phyloP scores from a whole-genome alignment of 208 protist genomes.

The Trypanosoma grayi region DNA sequence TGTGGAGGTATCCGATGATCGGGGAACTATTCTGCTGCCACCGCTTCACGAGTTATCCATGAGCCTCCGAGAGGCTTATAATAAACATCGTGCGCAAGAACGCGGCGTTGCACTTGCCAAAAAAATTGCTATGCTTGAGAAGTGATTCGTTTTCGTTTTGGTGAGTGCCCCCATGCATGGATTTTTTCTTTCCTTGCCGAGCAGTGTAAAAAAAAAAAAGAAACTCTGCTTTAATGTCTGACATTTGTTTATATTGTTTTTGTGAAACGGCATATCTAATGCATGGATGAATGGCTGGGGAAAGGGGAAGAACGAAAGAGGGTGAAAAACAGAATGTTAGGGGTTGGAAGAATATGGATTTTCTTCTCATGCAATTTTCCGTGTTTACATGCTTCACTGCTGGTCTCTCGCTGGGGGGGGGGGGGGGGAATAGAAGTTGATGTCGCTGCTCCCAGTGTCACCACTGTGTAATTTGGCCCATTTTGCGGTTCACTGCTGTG shows the following conservation, averaged over 20 bases:
- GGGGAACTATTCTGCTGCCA: slow-evolving; percentile 11
- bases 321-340: too few relatives aligned
- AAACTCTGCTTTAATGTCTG: not conserved
- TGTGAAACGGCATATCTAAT: slow-evolving; percentile 8
- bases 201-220: slow-evolving; percentile 2
- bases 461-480: not conserved
- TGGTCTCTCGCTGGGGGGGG: too few relatives aligned
- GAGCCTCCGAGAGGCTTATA: slow-evolving; percentile 17
- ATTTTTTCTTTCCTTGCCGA: slow-evolving; percentile 22
- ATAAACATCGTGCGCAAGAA: slow-evolving; percentile 5
- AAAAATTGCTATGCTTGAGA: not conserved
- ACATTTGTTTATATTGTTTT: too few relatives aligned
- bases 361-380: too few relatives aligned
- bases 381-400: too few relatives aligned
- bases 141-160: not conserved
- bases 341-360: slow-evolving; percentile 12
- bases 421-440: slow-evolving; percentile 10
- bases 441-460: not conserved
- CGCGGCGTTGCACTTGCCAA: not conserved
- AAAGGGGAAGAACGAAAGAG: slow-evolving; percentile 2
- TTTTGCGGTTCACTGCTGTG: slow-evolving; percentile 52
- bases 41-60: slow-evolving; percentile 25
- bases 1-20: slow-evolving; percentile 11
- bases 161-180: not conserved
- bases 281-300: not conserved